Evolutionary conservation across 176 grass and related monocot species (phyloP), one percentile per base, ranked within the genome.

Genomic region (Zizania latifolia): DNA sequence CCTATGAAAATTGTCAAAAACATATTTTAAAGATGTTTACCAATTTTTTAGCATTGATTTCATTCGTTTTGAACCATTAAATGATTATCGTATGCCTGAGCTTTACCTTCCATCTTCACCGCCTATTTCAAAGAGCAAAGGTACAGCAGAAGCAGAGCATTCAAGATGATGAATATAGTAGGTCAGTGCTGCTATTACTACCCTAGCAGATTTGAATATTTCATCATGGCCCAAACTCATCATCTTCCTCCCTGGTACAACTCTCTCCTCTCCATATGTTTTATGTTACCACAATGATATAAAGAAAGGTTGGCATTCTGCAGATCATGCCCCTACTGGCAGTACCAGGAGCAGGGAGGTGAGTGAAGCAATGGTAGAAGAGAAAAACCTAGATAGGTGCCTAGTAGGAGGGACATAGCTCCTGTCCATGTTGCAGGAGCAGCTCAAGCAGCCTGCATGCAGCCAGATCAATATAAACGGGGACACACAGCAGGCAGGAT

Each of bases 401-500:
- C 63, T 69, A 34, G 34, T 28, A 30, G 36, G 60, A 79, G 41
- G 44, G 34, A 73, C 74, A 70, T 86, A 31, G 57, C 34, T 44
- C 28, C 84, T 77, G 72, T 2, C 65, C 72, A 72, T 59, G 66
- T 60, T 78, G 46, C 74, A 83, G 34, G 38, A 60, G 33, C 51
- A 73, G 74, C 70, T 81, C 77, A 74, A 64, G 70, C 65, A 62
- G 60, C 33, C 83, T 75, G 62, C 77, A 74, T 56, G 70, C 65
- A 62, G 60, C 33, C 83, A 80, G 62, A 61, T 62, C 74, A 78
- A 67, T 76, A 87, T 78, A 68, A 87, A 87, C 74, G 60, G 79
- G 32, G 85, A 87, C 79, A 72, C 40, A 26, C 29, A 72, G 31
- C 65, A 61, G 74, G 74, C 79, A 33, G 58, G 29, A 82, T 77